These are phyloP conservation scores for Pichia sp. DNA, from an alignment of 1,139 yeast species.

Conservation along the genomic window DNA sequence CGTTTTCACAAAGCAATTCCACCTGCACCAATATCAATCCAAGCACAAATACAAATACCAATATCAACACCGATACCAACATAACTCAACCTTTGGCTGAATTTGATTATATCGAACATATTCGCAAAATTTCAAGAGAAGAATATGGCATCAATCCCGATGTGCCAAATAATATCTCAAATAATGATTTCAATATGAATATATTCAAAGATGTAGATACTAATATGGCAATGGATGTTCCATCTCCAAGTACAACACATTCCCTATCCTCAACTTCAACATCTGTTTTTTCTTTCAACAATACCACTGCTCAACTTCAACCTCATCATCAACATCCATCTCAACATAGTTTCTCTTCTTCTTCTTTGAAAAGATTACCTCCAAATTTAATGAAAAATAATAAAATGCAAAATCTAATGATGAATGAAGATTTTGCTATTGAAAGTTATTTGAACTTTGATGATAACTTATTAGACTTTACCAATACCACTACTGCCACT, in stretches of 20 bases:
- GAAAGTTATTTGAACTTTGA: conserved; percentile 28
- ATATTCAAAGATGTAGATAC: conserved; percentile 10
- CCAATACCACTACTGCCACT: not conserved
- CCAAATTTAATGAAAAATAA: not conserved
- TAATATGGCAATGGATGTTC: conserved; percentile 12
- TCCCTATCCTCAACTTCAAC: conserved; percentile 27
- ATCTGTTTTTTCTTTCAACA: conserved; percentile 22
- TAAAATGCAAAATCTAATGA: conserved; percentile 3
- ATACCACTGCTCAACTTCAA: not conserved
- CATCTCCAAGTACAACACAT: conserved; percentile 25
- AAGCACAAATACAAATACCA: conserved; percentile 8
- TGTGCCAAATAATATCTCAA: conserved; percentile 2
- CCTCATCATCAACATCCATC: not conserved
- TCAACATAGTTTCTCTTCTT: conserved; percentile 3
- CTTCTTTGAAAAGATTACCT: conserved; percentile 9
- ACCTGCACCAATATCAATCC: not conserved
- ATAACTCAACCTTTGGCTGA: conserved; percentile 9
- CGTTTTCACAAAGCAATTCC: not conserved
- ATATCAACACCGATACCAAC: conserved; percentile 1
- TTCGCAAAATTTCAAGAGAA: conserved; percentile 29
- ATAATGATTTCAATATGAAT: conserved; percentile 1
- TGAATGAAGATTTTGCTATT: conserved; percentile 24
- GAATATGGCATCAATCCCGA: conserved; percentile 27
- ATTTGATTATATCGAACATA: conserved; percentile 32
- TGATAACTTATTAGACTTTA: conserved; percentile 11